Evolutionary conservation across 1,284 basidiomycete genomes (phyloP), one percentile per base, ranked within the genome.

Genomic region (Psilocybe mexicana): DNA sequence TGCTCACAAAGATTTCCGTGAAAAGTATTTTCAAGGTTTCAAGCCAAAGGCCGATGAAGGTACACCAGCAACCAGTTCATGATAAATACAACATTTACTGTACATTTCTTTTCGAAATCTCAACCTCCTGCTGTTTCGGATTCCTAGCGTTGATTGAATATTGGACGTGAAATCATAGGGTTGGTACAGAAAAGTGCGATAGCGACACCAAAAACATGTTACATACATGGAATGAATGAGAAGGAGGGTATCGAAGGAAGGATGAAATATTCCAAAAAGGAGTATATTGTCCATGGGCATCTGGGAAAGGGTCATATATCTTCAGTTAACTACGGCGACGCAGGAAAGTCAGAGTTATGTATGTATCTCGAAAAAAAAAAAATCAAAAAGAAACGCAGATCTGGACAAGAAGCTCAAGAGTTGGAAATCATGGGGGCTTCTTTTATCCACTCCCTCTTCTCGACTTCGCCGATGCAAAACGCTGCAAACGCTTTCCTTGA

Each of bases 21-120:
- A 87, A 64, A 92, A 92, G 65, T 93, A 92, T 67, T 93, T 93
- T 65, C 83, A 86, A 60, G 86, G 89, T 0, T 93, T 93, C 72
- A 86, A 78, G 38, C 36, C 55, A 33, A 65, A 64, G 38, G 36
- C 43, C n/a, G 60, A 65, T 24, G 61, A 59, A 50, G 42, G 18
- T 6, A 49, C 6, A 23, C 2, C n/a, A 23, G 12, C 6, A 49
- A 12, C 14, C 28, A 6, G 33, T 23, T 12, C 30, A 33, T 33
- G 5, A 33, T 33, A 8, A 33, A 4, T 8, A 33, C 4, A 33
- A 33, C 18, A 18, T 18, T 18, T 18, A 18, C 18, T 33, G 5
- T 33, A 33, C 4, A 33, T 33, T 33, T 4, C 30, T 33, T 33
- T 33, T 33, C 8, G 30, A 33, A 6, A 33, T 33, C 30, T 33